Evolutionary conservation across 2,329 filamentous ascomycete species (phyloP).

Genomic region (Pseudogymnoascus sp.): DNA sequence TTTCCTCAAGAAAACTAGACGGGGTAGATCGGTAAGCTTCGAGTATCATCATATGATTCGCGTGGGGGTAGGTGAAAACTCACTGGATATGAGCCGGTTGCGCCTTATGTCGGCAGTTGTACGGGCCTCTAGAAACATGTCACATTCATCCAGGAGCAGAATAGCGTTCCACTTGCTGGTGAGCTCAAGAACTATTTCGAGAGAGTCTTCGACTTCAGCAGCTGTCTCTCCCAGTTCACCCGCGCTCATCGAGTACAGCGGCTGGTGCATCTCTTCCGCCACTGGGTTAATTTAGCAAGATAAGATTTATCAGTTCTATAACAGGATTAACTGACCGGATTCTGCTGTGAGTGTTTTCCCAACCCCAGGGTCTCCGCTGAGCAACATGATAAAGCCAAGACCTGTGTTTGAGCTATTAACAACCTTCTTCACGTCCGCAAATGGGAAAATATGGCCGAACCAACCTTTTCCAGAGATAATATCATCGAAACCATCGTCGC

Average conservation of each 20-base stretch:
- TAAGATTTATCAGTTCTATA: background rate
- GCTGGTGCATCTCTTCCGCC: conserved; percentile 41
- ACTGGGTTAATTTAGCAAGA: conserved; percentile 23
- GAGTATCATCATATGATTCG: background rate
- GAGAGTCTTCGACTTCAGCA: conserved; percentile 57
- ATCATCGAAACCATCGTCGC: conserved; percentile 40
- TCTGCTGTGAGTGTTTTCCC: conserved; percentile 62
- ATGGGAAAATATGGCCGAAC: conserved; percentile 14
- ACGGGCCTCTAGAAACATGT: conserved; percentile 44
- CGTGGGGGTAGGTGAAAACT: background rate
- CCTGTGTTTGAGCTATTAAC: conserved; percentile 13
- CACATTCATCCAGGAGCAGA: conserved; percentile 64
- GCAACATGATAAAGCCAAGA: conserved; percentile 32
- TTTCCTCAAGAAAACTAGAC: conserved; percentile 29
- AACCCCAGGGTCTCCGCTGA: conserved; percentile 43
- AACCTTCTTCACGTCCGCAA: background rate
- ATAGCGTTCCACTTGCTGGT: conserved; percentile 67
- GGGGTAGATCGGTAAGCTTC: background rate
- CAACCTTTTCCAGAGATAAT: conserved; percentile 46
- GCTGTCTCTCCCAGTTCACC: conserved; percentile 63
- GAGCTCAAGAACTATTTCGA: conserved; percentile 61
- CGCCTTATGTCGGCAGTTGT: conserved; percentile 31
- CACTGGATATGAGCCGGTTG: conserved; percentile 33
- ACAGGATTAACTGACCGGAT: conserved; percentile 40
- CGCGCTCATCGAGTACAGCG: conserved; percentile 46